Evolutionary conservation across 2,329 filamentous ascomycete species (phyloP).

Genomic region (Botryotinia convoluta): DNA sequence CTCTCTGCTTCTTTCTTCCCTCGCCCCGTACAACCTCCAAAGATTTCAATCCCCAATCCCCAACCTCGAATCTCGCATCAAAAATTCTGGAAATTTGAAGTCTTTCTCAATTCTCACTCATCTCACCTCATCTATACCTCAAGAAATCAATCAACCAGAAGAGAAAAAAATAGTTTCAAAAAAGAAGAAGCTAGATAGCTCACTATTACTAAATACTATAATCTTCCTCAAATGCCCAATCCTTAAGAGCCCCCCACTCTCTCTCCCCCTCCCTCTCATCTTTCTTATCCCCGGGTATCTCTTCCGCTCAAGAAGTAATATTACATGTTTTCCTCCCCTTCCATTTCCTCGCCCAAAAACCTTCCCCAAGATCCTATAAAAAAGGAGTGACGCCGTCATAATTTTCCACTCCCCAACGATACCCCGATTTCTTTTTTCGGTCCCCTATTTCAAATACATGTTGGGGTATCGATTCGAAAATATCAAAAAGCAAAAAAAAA

Average conservation of each 20-base stretch:
- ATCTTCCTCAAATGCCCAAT: neutral
- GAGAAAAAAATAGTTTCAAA: neutral
- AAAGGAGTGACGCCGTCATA: constrained; percentile 24
- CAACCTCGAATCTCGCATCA: neutral
- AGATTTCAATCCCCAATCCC: neutral
- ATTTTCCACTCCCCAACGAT: constrained; percentile 7
- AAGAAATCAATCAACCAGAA: neutral
- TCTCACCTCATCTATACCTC: neutral
- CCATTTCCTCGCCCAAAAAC: neutral
- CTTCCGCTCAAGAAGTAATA: constrained; percentile 1
- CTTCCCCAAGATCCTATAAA: neutral
- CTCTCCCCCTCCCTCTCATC: neutral
- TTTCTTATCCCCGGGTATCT: neutral
- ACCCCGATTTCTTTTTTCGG: constrained; percentile 10
- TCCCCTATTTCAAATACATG: constrained; percentile 6
- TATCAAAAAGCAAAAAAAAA: constrained; percentile 9
- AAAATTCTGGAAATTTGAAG: too few relatives aligned
- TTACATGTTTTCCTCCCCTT: constrained; percentile 4
- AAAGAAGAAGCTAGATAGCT: constrained; percentile 1
- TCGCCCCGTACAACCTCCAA: neutral
- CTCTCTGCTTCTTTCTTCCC: neutral
- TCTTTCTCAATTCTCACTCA: neutral
- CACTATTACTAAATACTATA: constrained; percentile 2
- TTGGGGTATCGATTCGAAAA: constrained; percentile 4
- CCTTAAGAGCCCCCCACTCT: neutral